Percentiles rank a stretch among this genome's conserved stretches.
Conservation (phyloP, 2,329 filamentous ascomycete species). For the Aspergillus sp. region DNA sequence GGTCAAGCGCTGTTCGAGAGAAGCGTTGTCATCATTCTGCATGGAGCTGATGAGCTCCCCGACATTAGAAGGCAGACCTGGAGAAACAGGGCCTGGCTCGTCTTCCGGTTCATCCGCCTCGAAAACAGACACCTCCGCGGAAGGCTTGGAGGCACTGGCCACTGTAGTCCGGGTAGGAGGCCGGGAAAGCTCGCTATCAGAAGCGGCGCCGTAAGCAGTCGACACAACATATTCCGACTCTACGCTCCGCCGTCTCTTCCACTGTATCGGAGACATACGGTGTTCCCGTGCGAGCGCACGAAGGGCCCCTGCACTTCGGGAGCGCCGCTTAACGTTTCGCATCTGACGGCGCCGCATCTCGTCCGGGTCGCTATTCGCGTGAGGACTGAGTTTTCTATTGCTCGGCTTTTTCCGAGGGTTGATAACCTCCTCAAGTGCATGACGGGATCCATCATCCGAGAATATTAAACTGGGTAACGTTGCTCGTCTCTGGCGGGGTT, state of each 20-base stretch:
- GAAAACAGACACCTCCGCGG: slow-evolving; percentile 20
- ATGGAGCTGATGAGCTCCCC: slow-evolving; percentile 40
- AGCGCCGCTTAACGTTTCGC: slow-evolving; percentile 41
- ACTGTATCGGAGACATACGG: slow-evolving; percentile 41
- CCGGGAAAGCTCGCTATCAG: slow-evolving; percentile 27
- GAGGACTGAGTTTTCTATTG: slow-evolving; percentile 13
- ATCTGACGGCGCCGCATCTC: slow-evolving; percentile 20
- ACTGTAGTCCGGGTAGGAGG: slow-evolving; percentile 31
- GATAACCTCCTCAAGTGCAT: slow-evolving; percentile 25
- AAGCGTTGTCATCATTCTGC: slow-evolving; percentile 40
- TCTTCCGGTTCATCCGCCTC: slow-evolving; percentile 17
- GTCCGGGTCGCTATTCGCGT: slow-evolving; percentile 18
- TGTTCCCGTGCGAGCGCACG: slow-evolving; percentile 35
- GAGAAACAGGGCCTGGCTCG: slow-evolving; percentile 15
- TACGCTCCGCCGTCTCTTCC: slow-evolving; percentile 43
- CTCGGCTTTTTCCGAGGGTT: slow-evolving; percentile 18
- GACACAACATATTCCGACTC: slow-evolving; percentile 38
- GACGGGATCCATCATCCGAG: slow-evolving; percentile 40
- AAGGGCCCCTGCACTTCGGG: slow-evolving; percentile 45
- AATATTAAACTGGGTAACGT: slow-evolving; percentile 47
- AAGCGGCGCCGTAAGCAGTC: slow-evolving; percentile 30
- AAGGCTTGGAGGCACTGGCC: slow-evolving; percentile 25
- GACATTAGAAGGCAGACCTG: slow-evolving; percentile 32
- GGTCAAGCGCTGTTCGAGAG: slow-evolving; percentile 47
- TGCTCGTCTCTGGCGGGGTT: slow-evolving; percentile 37